phyloP scores from a whole-genome alignment of 1,139 yeast species.

The Geotrichum citri-aurantii region DNA sequence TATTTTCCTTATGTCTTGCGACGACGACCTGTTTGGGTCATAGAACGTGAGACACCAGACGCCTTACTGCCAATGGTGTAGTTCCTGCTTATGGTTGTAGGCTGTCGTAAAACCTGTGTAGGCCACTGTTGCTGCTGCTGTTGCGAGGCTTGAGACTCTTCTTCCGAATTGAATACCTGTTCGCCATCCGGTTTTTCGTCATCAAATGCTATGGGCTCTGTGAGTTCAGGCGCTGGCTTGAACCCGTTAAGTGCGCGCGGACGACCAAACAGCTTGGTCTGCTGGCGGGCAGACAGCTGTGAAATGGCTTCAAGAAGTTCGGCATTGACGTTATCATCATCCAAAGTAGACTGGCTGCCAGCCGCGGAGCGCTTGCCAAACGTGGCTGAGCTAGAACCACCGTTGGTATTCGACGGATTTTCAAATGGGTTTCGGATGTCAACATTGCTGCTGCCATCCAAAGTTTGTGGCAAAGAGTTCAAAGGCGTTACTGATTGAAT shows the following conservation, averaged over 20 bases:
- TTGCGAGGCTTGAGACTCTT: neutral
- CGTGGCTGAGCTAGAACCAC: neutral
- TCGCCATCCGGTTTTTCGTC: neutral
- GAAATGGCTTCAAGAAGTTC: neutral
- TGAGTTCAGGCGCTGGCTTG: neutral
- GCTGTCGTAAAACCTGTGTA: neutral
- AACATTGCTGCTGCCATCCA: neutral
- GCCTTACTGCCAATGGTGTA: constrained; percentile 7
- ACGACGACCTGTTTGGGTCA: constrained; percentile 9
- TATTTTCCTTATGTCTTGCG: neutral
- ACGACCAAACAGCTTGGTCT: neutral
- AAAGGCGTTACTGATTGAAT: neutral
- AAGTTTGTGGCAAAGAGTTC: neutral
- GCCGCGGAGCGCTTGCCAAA: neutral
- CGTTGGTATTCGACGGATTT: neutral
- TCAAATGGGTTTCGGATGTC: neutral
- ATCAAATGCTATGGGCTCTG: neutral
- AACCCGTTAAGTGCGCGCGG: constrained; percentile 14
- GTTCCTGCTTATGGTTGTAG: neutral
- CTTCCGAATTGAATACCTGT: neutral
- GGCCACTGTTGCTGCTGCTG: neutral
- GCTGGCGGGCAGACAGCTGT: neutral
- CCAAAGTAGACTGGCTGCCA: neutral
- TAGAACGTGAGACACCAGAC: constrained; percentile 7
- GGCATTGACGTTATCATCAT: neutral